phyloP scores from a whole-genome alignment of 192 early-diverging fungal species.

The Backusella psychrophila region DNA sequence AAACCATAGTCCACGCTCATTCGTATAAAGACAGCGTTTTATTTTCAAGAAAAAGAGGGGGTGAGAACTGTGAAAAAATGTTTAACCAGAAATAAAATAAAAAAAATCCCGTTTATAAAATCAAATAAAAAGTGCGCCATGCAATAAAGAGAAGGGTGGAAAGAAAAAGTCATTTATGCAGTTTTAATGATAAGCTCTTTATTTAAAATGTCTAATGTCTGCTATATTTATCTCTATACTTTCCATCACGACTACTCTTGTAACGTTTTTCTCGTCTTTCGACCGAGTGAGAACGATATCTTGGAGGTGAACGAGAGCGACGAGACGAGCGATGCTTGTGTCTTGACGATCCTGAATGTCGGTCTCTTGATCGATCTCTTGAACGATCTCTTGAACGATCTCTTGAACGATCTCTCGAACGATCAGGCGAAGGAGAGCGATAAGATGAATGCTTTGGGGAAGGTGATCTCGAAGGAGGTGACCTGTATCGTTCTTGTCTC shows the following conservation, averaged over 20 bases:
- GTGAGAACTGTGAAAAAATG: no score
- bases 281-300: not conserved
- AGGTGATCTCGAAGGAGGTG: constrained; percentile 20
- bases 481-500: constrained; percentile 6
- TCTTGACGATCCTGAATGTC: not conserved
- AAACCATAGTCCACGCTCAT: no score
- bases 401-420: not conserved
- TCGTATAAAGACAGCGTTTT: no score
- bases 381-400: not conserved
- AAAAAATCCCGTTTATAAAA: no score
- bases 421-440: not conserved
- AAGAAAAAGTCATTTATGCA: no score
- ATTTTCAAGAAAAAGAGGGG: no score
- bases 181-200: no score
- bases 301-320: constrained; percentile 1
- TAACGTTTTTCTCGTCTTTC: not conserved
- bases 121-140: no score
- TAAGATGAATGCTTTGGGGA: not conserved
- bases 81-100: no score
- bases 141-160: no score
- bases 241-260: not conserved
- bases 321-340: not conserved
- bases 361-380: not conserved
- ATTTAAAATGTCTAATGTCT: not conserved
- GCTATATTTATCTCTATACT: not conserved